Evolutionary conservation across 2,329 filamentous ascomycete species (phyloP).

Genomic region (Cylindrodendrum hubeiense): DNA sequence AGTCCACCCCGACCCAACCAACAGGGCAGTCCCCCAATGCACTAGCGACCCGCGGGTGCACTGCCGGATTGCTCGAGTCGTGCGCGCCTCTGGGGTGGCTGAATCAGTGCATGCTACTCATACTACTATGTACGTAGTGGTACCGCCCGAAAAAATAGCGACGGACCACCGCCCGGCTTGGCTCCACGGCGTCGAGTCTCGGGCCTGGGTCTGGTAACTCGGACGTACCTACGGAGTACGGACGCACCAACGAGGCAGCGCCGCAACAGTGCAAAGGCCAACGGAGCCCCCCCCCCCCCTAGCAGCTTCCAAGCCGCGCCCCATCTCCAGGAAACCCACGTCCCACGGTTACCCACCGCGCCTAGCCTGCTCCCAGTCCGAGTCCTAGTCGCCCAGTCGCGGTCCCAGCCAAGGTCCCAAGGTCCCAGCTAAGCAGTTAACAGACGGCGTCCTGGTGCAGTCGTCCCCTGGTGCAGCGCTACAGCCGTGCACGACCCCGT

Average conservation of each 20-base stretch:
- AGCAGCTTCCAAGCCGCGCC: conserved; percentile 28
- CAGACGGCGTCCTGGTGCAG: neutral
- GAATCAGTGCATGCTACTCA: conserved; percentile 32
- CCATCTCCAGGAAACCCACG: conserved; percentile 37
- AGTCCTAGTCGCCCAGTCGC: neutral
- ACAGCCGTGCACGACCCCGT: conserved; percentile 27
- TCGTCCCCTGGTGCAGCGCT: no score
- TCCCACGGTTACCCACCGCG: neutral
- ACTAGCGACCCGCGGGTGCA: conserved; percentile 32
- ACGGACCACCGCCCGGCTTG: conserved; percentile 34
- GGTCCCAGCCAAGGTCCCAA: neutral
- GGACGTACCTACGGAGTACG: neutral
- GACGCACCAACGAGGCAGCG: neutral
- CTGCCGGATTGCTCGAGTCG: conserved; percentile 37
- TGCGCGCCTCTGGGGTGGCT: conserved; percentile 40
- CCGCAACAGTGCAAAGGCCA: conserved; percentile 36
- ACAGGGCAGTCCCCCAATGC: conserved; percentile 4
- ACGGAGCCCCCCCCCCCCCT: conserved; percentile 29
- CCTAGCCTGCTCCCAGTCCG: neutral
- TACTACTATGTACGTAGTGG: no score
- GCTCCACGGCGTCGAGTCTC: conserved; percentile 24
- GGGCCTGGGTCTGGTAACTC: conserved; percentile 4
- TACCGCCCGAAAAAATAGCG: conserved; percentile 19
- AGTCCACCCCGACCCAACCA: conserved; percentile 29
- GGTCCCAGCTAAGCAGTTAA: conserved; percentile 19